phyloP scores from a whole-genome alignment of 257 asterid species.

The Solanum etuberosum region DNA sequence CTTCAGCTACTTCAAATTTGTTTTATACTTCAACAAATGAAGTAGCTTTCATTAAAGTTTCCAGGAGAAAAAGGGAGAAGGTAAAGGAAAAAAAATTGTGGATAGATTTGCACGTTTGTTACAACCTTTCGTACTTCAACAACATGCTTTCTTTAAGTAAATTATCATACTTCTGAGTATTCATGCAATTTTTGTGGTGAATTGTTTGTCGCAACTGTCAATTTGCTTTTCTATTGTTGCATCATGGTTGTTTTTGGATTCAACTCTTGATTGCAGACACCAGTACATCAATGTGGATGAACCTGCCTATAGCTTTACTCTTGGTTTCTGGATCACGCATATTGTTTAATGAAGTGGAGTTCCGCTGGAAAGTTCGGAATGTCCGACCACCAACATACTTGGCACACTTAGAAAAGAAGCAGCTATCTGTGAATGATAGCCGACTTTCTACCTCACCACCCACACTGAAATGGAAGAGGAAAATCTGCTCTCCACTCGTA shows the following conservation, averaged over 20 bases:
- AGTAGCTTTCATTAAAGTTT: background rate
- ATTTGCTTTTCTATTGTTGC: background rate
- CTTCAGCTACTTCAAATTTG: background rate
- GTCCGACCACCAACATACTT: slow-evolving; percentile 46
- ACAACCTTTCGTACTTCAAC: background rate
- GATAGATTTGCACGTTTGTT: background rate
- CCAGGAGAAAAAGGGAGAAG: background rate
- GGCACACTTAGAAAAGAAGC: slow-evolving; percentile 84
- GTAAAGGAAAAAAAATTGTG: background rate
- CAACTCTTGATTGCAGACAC: slow-evolving; percentile 54
- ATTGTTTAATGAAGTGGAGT: slow-evolving; percentile 68
- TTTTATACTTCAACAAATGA: background rate
- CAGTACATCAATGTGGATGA: slow-evolving; percentile 94
- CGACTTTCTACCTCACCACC: slow-evolving; percentile 59
- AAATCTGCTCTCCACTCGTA: slow-evolving; percentile 70
- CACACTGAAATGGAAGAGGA: slow-evolving; percentile 83
- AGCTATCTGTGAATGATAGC: slow-evolving; percentile 73
- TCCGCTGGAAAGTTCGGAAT: slow-evolving; percentile 62
- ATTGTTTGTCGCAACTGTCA: background rate
- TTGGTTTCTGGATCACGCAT: slow-evolving; percentile 68
- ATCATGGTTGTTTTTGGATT: background rate
- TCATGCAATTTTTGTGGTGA: background rate
- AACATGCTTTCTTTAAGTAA: background rate
- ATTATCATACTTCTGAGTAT: background rate
- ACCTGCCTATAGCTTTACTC: slow-evolving; percentile 74